phyloP scores from a whole-genome alignment of 148 eudicot species.

The Arbutus unedo region DNA sequence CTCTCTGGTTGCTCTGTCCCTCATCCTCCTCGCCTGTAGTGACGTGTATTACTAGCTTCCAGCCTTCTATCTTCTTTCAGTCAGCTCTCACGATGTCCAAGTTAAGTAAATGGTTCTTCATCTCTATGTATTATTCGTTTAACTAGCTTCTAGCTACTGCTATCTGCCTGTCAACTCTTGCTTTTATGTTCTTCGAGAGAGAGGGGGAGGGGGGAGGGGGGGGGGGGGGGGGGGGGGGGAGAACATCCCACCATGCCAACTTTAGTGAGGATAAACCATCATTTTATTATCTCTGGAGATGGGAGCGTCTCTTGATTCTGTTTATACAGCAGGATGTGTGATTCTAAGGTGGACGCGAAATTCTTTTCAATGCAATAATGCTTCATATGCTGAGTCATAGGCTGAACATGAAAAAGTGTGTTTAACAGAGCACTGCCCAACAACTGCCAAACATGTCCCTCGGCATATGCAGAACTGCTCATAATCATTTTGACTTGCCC shows the following conservation, averaged over 20 bases:
- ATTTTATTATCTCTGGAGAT: too few species aligned
- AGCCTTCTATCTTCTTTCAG: background rate
- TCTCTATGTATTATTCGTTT: too few species aligned
- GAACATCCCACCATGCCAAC: too few species aligned
- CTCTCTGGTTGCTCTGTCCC: background rate
- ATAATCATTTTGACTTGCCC: background rate
- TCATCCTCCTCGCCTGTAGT: background rate
- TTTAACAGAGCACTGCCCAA: background rate
- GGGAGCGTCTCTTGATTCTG: too few species aligned
- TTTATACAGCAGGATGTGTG: too few species aligned
- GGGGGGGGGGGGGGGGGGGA: too few species aligned
- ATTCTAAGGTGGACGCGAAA: too few species aligned
- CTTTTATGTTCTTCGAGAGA: too few species aligned
- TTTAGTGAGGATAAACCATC: too few species aligned
- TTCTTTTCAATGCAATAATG: background rate
- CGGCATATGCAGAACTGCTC: background rate
- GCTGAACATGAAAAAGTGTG: background rate
- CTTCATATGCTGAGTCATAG: background rate
- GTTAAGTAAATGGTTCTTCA: background rate
- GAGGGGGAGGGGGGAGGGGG: too few species aligned
- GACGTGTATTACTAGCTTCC: background rate
- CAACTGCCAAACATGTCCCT: background rate
- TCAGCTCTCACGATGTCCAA: background rate
- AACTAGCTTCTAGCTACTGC: too few species aligned
- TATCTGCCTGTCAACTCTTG: too few species aligned